These are phyloP conservation scores for Kodamaea ohmeri DNA, from an alignment of 1,139 yeast genomes.

Conservation along the genomic window DNA sequence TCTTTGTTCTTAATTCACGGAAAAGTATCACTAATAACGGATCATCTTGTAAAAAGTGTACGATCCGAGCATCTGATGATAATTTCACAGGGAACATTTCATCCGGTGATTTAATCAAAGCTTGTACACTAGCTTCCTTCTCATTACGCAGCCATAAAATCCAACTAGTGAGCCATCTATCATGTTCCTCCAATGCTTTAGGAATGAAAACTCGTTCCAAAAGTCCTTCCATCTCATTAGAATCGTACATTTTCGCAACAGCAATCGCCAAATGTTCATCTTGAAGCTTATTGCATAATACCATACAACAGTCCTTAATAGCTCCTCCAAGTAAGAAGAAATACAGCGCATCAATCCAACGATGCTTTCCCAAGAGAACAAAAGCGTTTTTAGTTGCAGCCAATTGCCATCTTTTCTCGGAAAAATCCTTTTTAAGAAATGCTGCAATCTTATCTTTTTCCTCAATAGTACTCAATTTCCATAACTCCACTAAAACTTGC, in stretches of 20 bases:
- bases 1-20: conserved; percentile 53
- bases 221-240: conserved; percentile 1
- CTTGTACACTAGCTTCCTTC: conserved; percentile 57
- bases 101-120: conserved; percentile 57
- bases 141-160: conserved; percentile 65
- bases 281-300: conserved; percentile 60
- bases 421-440: conserved; percentile 75
- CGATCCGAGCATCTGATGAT: conserved; percentile 2
- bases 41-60: conserved; percentile 62
- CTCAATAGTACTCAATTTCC: conserved; percentile 77
- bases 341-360: conserved; percentile 84
- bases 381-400: conserved; percentile 94
- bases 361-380: conserved; percentile 83
- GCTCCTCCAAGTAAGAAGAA: conserved; percentile 83
- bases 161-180: conserved; percentile 84
- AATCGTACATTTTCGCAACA: conserved; percentile 70
- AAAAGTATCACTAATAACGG: conserved; percentile 75
- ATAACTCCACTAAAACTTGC: conserved; percentile 71
- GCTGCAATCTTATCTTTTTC: conserved; percentile 81
- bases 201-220: conserved; percentile 47
- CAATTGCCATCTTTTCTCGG: conserved; percentile 69
- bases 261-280: conserved; percentile 77
- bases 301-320: conserved; percentile 72
- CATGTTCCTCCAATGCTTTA: conserved; percentile 57
- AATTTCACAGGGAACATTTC: conserved; percentile 28